Conservation (phyloP, 768 basidiomycete genomes). For the Candolleomyces eurysporus region DNA sequence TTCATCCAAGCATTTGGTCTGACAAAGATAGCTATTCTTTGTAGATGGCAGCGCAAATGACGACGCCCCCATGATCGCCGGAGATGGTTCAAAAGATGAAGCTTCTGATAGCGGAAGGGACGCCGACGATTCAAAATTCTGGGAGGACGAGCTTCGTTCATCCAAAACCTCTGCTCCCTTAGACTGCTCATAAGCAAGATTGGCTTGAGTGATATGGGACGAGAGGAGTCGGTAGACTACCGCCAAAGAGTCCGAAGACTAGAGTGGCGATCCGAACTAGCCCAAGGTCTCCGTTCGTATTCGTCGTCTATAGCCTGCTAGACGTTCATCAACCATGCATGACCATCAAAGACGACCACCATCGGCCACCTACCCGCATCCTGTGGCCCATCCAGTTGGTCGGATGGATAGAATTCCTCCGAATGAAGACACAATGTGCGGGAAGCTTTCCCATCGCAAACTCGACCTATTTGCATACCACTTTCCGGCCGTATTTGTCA, state of each 20-base stretch:
- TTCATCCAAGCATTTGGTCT: conserved; percentile 1
- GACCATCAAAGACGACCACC: background rate
- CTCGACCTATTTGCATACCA: background rate
- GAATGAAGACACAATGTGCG: too few species aligned
- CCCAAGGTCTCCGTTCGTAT: conserved; percentile 69
- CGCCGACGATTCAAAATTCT: conserved; percentile 23
- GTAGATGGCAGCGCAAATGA: conserved; percentile 53
- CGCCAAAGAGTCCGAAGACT: conserved; percentile 73
- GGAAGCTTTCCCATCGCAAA: background rate
- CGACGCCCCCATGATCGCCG: conserved; percentile 8
- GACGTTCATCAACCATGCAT: background rate
- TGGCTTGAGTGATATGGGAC: conserved; percentile 84
- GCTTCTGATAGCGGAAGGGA: conserved; percentile 8
- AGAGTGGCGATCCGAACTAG: conserved; percentile 81
- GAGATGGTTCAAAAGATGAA: conserved; percentile 2
- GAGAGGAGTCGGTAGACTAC: conserved; percentile 84
- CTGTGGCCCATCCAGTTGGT: too few species aligned
- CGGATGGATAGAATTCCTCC: too few species aligned
- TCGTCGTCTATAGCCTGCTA: conserved; percentile 63
- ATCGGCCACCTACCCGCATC: background rate
- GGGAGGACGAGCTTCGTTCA: conserved; percentile 20
- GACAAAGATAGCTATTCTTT: conserved; percentile 65
- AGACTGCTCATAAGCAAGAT: conserved; percentile 67
- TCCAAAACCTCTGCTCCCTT: too few species aligned
- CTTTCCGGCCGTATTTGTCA: background rate